Conservation (phyloP, 2,329 filamentous ascomycete species). For the Trichoderma asperellum region DNA sequence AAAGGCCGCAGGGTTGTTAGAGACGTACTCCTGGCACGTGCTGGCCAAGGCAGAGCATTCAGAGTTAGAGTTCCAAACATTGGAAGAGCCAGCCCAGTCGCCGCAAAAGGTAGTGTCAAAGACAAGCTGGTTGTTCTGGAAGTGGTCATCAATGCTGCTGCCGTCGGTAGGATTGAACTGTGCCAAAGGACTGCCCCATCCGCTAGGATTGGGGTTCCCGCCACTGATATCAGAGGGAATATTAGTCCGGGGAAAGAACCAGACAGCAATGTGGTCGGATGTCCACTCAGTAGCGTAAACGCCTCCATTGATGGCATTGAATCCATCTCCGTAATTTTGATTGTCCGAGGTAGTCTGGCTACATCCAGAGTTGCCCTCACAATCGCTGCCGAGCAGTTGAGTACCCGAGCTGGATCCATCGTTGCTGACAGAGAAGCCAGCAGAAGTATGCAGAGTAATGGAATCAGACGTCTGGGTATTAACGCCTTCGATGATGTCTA, state of each 20-base stretch:
- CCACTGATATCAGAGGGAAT: slow-evolving; percentile 67
- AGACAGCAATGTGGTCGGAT: slow-evolving; percentile 70
- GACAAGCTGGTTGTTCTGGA: slow-evolving; percentile 74
- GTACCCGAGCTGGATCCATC: slow-evolving; percentile 52
- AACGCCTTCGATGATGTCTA: slow-evolving; percentile 81
- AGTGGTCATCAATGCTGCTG: slow-evolving; percentile 73
- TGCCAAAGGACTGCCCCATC: slow-evolving; percentile 72
- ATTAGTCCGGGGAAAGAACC: slow-evolving; percentile 73
- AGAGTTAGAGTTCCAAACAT: slow-evolving; percentile 61
- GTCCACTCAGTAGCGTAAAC: slow-evolving; percentile 81
- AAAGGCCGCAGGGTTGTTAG: slow-evolving; percentile 71
- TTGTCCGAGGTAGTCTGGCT: slow-evolving; percentile 55
- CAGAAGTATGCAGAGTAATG: slow-evolving; percentile 69
- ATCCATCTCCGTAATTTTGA: slow-evolving; percentile 66
- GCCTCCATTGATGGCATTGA: slow-evolving; percentile 72
- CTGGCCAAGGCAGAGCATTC: slow-evolving; percentile 63
- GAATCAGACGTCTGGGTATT: slow-evolving; percentile 63
- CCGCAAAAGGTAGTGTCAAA: slow-evolving; percentile 88
- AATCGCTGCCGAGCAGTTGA: slow-evolving; percentile 56
- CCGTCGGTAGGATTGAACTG: slow-evolving; percentile 66
- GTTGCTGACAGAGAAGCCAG: slow-evolving; percentile 61
- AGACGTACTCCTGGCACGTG: slow-evolving; percentile 74
- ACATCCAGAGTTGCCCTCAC: slow-evolving; percentile 65
- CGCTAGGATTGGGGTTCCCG: slow-evolving; percentile 63
- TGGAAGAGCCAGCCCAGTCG: slow-evolving; percentile 81